phyloP scores from a whole-genome alignment of 2,329 filamentous ascomycete genomes.

The Purpureocillium takamizusanense region DNA sequence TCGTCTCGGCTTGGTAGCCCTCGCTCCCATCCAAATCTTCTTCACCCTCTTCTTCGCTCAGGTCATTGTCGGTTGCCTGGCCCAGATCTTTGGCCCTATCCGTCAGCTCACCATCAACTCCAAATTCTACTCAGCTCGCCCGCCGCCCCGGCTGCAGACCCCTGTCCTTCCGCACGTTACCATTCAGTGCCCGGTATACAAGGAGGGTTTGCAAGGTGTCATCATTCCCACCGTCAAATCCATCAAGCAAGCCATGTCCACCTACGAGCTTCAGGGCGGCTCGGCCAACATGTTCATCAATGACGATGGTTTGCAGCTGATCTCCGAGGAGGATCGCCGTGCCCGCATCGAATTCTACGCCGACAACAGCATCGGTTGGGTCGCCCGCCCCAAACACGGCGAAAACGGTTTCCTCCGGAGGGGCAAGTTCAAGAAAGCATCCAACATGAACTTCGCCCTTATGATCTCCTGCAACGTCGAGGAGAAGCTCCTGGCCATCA shows the following conservation, averaged over 20 bases:
- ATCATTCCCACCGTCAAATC: constrained; percentile 71
- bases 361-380: constrained; percentile 62
- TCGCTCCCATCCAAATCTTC: constrained; percentile 67
- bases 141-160: constrained; percentile 51
- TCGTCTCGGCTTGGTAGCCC: constrained; percentile 54
- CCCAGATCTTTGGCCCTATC: constrained; percentile 68
- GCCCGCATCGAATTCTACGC: constrained; percentile 60
- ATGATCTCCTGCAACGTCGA: constrained; percentile 63
- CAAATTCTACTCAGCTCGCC: constrained; percentile 71
- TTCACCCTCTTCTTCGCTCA: constrained; percentile 77
- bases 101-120: constrained; percentile 67
- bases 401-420: constrained; percentile 53
- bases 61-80: constrained; percentile 66
- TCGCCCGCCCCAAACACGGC: constrained; percentile 54
- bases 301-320: constrained; percentile 63
- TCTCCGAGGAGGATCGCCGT: constrained; percentile 51
- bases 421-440: constrained; percentile 63
- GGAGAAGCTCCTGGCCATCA: constrained; percentile 51
- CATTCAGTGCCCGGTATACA: constrained; percentile 83
- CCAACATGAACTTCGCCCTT: constrained; percentile 64
- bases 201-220: constrained; percentile 68
- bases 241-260: constrained; percentile 68
- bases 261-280: constrained; percentile 69
- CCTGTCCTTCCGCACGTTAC: constrained; percentile 61
- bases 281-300: constrained; percentile 71